Evolutionary conservation across 495 filamentous ascomycete genomes (phyloP), one percentile per base, ranked within the genome.

Genomic region (Penicillium egyptiacum): DNA sequence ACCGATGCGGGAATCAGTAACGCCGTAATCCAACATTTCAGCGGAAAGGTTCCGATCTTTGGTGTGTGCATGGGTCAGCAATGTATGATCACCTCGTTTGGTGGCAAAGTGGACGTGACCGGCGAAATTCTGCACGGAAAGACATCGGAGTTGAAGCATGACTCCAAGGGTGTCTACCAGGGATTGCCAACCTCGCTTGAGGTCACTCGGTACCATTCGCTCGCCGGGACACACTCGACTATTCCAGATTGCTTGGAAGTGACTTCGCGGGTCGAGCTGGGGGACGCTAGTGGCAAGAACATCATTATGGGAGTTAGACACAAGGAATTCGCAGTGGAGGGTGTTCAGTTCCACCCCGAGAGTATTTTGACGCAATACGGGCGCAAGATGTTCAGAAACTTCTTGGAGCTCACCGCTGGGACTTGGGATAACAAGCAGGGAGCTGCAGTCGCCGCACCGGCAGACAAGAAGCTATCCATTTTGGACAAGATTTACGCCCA

Each of bases 41-140:
- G 87, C n/a, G 94, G 94, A 28, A 97, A 96, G 72, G 89, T 99
- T 40, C 94, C 94, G 0, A 81, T 99, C n/a, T 84, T 99, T 33
- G 94, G 94, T 20, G 94, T 99, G 17, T 99, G 94, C 69, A 97
- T 99, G 92, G 94, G 94, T 62, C 88, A 96, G 83, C 94, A 99
- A 80, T 98, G 92, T 71, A 96, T 99, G 28, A 92, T 92, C 61
- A 87, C 90, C 49, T 84, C 88, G 10, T 96, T 94, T 68, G 94
- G 94, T 50, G 94, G 94, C 54, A 83, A 87, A 35, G 94, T 99
- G 33, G 88, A 88, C 69, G 91, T 89, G 43, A 96, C 95, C 9
- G 95, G 95, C 35, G 94, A 98, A 75, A 97, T 98, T 53, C 74
- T 98, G 52, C 94, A 99, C 64, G 94, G 94, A 56, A 99, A 99